Base-by-base conservation (phyloP, 768 basidiomycete genomes). In the Holtermannia corniformis region DNA sequence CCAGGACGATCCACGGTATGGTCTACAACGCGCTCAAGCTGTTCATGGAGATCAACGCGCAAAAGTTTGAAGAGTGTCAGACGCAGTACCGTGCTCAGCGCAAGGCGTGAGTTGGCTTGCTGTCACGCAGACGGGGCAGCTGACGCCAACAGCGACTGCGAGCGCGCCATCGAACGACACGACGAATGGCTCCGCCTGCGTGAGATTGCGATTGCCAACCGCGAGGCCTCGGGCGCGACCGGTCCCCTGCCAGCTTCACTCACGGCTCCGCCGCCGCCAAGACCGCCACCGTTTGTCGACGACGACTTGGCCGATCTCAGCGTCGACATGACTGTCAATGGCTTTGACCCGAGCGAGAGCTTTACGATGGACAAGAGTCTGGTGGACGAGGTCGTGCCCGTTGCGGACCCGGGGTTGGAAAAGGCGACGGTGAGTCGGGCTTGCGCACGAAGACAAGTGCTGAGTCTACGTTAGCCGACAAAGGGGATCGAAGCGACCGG, bases 31-130 rank as follows among this genome's bases (percentile, higher is more conserved):
- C 95, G 1, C 76, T 99, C 70, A 97, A 93, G 72, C 72, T 97
- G 53, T 93, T 96, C 76, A 97, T 97, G 92, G 95, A 99, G 73
- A 89, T 97, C 70, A 97, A 96, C 68, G 87, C 91, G 0, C 88
- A 93, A 67, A 75, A 96, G 21, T 99, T 99, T 61, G 92, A 96
- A 63, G 87, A 87, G 60, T 82, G 85, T 49, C 83, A 96, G 79
- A 85, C 86, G 44, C 87, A 90, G 57, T 97, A 93, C 74, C 93
- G 87, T 74, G 85, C 87, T 67, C 81, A 82, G 85, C 84, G 73
- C 77, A 85, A 44, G 82, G 51, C 84, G 92, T 95, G 61, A 52
- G 90, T 80, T 13, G 21, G 21, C 47, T 37, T 43, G 28, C 28
- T 24, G 47, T 52, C 14, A 44, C 47, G 28, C 1, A 37, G 42